Evolutionary conservation across 1,284 basidiomycete species (phyloP).

Genomic region (Leccinum fuscescens): DNA sequence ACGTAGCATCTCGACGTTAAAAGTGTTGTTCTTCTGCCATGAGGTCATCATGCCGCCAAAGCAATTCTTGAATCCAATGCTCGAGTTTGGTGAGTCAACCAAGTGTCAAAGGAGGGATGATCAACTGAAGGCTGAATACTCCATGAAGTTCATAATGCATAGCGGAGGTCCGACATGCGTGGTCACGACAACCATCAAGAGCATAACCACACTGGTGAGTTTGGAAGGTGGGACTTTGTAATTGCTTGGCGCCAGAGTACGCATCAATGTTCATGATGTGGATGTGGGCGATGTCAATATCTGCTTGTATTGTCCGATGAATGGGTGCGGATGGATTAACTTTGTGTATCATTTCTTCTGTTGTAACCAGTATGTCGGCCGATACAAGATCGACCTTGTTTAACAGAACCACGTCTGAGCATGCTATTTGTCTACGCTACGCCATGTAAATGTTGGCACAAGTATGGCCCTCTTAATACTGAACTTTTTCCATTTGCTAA

Average conservation of each 20-base stretch:
- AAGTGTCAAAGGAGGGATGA: slow-evolving; percentile 55
- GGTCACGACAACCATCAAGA: slow-evolving; percentile 23
- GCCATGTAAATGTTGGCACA: background rate
- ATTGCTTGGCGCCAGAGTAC: slow-evolving; percentile 46
- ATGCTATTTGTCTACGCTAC: slow-evolving; percentile 76
- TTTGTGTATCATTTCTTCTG: slow-evolving; percentile 59
- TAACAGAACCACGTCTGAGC: slow-evolving; percentile 83
- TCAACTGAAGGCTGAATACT: slow-evolving; percentile 71
- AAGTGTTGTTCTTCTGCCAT: slow-evolving; percentile 9
- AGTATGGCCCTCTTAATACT: slow-evolving; percentile 12
- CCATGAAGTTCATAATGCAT: slow-evolving; percentile 66
- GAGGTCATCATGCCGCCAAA: slow-evolving; percentile 67
- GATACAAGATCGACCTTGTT: slow-evolving; percentile 84
- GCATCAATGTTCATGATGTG: slow-evolving; percentile 68
- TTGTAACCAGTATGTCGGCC: slow-evolving; percentile 37
- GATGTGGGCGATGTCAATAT: slow-evolving; percentile 70
- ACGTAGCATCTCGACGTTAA: slow-evolving; percentile 62
- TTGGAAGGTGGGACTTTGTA: slow-evolving; percentile 25
- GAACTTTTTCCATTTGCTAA: slow-evolving; percentile 79
- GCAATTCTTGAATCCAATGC: slow-evolving; percentile 71
- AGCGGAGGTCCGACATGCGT: slow-evolving; percentile 3
- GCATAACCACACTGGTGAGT: slow-evolving; percentile 31
- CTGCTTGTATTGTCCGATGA: slow-evolving; percentile 64
- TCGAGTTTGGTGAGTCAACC: slow-evolving; percentile 55
- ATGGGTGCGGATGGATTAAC: slow-evolving; percentile 80